phyloP scores from a whole-genome alignment of 2,329 filamentous ascomycete species.

The Monilinia vaccinii-corymbosi region DNA sequence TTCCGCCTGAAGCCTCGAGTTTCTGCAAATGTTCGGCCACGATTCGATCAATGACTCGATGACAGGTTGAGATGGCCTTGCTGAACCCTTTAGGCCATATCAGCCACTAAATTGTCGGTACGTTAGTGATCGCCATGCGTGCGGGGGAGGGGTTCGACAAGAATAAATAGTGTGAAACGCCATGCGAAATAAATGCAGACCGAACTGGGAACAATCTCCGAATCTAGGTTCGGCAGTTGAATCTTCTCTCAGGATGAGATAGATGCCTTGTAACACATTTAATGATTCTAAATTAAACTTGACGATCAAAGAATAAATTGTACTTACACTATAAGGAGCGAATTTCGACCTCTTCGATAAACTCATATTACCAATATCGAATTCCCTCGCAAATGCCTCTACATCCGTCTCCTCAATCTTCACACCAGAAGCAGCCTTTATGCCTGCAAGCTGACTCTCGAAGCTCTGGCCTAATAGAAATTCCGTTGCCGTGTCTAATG shows the following conservation, averaged over 20 bases:
- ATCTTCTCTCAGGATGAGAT: too few relatives aligned
- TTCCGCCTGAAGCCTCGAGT: constrained; percentile 17
- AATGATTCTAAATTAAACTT: too few relatives aligned
- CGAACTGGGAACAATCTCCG: too few relatives aligned
- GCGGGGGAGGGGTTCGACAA: background rate
- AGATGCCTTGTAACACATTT: too few relatives aligned
- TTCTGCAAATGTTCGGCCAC: constrained; percentile 32
- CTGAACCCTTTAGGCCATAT: constrained; percentile 28
- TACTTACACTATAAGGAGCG: background rate
- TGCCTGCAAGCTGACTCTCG: constrained; percentile 24
- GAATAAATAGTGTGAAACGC: background rate
- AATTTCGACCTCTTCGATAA: constrained; percentile 12
- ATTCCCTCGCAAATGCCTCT: constrained; percentile 28
- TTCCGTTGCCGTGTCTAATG: constrained; percentile 40
- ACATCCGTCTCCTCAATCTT: constrained; percentile 1
- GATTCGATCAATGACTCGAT: constrained; percentile 40
- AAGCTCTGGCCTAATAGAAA: constrained; percentile 53
- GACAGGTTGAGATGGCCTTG: constrained; percentile 22
- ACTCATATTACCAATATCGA: constrained; percentile 36
- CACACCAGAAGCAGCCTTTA: background rate
- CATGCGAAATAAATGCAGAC: too few relatives aligned
- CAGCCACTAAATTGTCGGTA: constrained; percentile 19
- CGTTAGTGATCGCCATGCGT: constrained; percentile 10
- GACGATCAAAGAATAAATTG: background rate
- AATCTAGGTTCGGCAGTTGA: too few relatives aligned